Percentiles rank a stretch among this genome's conserved stretches.
phyloP scores from a whole-genome alignment of 805 yeast genomes.

The Millerozyma acaciae region DNA sequence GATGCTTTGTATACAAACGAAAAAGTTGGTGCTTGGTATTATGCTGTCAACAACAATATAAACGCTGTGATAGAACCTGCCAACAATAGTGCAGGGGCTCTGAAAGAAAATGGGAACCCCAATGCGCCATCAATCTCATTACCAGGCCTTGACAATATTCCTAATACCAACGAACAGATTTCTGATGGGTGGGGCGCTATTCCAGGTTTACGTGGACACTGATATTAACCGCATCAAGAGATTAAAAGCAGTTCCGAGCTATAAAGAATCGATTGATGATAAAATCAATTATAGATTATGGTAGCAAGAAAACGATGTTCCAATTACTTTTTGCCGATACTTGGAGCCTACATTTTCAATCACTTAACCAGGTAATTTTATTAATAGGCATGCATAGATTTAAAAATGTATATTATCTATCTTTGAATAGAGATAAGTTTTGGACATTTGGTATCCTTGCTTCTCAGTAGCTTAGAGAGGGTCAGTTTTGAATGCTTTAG shows the following conservation, averaged over 20 bases:
- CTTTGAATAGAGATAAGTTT: too few relatives aligned
- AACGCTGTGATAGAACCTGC: constrained; percentile 33
- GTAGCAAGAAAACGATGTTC: background rate
- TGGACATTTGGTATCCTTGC: too few relatives aligned
- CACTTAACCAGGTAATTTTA: too few relatives aligned
- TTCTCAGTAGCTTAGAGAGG: too few relatives aligned
- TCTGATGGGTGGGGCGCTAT: constrained; percentile 10
- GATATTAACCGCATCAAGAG: too few relatives aligned
- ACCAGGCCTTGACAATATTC: constrained; percentile 23
- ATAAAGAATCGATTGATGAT: too few relatives aligned
- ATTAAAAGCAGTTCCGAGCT: too few relatives aligned
- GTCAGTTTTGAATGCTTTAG: too few relatives aligned
- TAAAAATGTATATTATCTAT: too few relatives aligned
- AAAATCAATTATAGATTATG: background rate
- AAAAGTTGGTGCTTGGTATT: constrained; percentile 46
- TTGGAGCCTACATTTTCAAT: too few relatives aligned
- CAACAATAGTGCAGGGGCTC: background rate
- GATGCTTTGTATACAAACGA: constrained; percentile 74
- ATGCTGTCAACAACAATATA: constrained; percentile 42
- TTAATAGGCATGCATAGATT: too few relatives aligned
- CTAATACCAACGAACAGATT: constrained; percentile 7
- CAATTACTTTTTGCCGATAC: background rate
- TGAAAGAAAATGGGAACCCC: constrained; percentile 4
- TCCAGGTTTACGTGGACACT: constrained; percentile 17
- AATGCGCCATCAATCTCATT: constrained; percentile 12